These are phyloP conservation scores for Musa itinerans DNA, from an alignment of 176 grass and related monocot genomes.

Conservation along the genomic window DNA sequence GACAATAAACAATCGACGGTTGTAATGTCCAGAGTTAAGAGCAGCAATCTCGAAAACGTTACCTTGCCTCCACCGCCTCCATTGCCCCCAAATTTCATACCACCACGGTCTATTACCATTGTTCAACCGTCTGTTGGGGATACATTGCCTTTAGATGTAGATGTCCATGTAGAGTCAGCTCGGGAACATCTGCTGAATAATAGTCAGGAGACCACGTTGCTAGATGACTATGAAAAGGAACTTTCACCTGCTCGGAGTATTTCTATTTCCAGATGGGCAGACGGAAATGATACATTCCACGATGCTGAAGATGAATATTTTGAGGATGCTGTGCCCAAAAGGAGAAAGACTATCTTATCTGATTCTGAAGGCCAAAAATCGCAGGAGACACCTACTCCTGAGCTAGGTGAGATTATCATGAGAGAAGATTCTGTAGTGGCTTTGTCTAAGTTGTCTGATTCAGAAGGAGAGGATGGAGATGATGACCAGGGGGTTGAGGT, in stretches of 20 bases:
- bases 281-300: constrained; percentile 20
- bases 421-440: constrained; percentile 36
- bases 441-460: constrained; percentile 39
- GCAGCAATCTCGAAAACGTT: neutral
- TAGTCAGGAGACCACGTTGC: neutral
- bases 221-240: constrained; percentile 42
- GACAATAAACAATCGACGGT: constrained; percentile 19
- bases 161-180: constrained; percentile 28
- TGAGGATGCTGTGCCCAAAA: constrained; percentile 25
- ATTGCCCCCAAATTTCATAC: neutral
- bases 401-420: constrained; percentile 32
- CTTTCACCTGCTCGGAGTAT: constrained; percentile 43
- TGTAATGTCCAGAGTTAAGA: constrained; percentile 16
- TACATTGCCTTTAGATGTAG: constrained; percentile 21
- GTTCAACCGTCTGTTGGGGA: neutral
- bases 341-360: constrained; percentile 33
- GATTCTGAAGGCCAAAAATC: constrained; percentile 23
- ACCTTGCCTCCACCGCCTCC: constrained; percentile 47
- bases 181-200: constrained; percentile 19
- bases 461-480: constrained; percentile 22
- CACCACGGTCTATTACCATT: neutral
- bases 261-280: constrained; percentile 67
- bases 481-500: constrained; percentile 25
- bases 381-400: constrained; percentile 26
- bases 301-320: constrained; percentile 27